Percentiles rank a stretch among this genome's conserved stretches.
Conservation (phyloP, 768 basidiomycete genomes). For the Termitomyces sp. region DNA sequence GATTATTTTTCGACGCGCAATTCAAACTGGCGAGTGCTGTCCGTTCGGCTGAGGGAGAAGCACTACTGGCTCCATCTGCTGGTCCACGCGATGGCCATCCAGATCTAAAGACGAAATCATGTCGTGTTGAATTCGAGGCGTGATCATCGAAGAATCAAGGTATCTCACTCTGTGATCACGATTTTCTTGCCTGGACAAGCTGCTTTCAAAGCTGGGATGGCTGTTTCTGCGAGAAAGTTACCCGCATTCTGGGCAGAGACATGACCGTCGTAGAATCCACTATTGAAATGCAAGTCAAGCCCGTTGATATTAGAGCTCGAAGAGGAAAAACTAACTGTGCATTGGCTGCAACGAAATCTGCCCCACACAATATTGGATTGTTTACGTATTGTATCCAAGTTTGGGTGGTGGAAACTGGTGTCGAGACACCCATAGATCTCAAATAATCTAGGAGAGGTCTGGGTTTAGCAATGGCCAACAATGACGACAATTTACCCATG, state of each 20-base stretch:
- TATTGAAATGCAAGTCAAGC: not conserved
- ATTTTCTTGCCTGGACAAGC: conserved; percentile 15
- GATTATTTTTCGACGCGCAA: conserved; percentile 11
- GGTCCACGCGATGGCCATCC: conserved; percentile 18
- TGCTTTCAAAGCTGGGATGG: conserved; percentile 10
- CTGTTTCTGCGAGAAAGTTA: conserved; percentile 8
- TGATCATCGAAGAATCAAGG: not conserved
- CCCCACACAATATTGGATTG: conserved; percentile 27
- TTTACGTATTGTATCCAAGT: conserved; percentile 29
- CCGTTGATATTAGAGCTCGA: not conserved
- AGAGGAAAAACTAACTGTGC: conserved; percentile 27
- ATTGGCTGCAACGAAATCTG: conserved; percentile 38
- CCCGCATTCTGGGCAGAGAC: conserved; percentile 8
- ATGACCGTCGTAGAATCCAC: conserved; percentile 14
- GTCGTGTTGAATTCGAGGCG: not conserved
- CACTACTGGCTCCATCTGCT: not conserved
- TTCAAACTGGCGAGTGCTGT: conserved; percentile 11
- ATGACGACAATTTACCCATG: not conserved
- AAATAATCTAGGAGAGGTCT: conserved; percentile 20
- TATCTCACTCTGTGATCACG: conserved; percentile 13
- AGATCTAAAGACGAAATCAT: conserved; percentile 2
- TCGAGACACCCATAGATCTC: conserved; percentile 25
- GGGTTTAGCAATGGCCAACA: not conserved
- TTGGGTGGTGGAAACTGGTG: conserved; percentile 34
- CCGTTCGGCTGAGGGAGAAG: conserved; percentile 6